Base-by-base conservation (phyloP, 2,329 filamentous ascomycete species). In the Tolypocladium sp. region DNA sequence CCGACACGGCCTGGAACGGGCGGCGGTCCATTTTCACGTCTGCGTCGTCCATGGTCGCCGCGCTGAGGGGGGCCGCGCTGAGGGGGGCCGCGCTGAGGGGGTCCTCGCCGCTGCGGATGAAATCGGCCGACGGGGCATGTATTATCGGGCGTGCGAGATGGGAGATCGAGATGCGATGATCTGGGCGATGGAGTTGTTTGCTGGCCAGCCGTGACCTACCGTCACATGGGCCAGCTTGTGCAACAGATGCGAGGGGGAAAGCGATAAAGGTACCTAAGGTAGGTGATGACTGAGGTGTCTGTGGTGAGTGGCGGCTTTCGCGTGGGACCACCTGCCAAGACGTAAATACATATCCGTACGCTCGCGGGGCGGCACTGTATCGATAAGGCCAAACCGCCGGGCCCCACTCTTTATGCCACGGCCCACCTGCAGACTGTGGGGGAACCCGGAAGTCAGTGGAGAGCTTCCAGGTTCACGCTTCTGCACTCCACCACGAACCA, bases 1-100 rank as follows among this genome's bases (percentile, higher is more conserved):
- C 69, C 17, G 65, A 63, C 57, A 71, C 60, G 38, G 64, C 66
- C 58, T 65, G 61, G 58, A 68, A 68, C 42, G 54, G 51, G 13
- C 61, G 55, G 20, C 49, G 25, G 37, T 56, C 54, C 40, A 27
- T 15, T 20, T 55, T 51, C 30, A 38, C 30, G 52, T n/a, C 57
- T 38, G 49, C 52, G n/a, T 30, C 54, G 38, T 63, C 62, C 63
- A 65, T 65, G 57, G 56, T 58, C 56, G 59, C 55, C 41, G 56
- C 57, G 41, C 27, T 55, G 51, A 56, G 58, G 53, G 54, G 41
- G 56, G 41, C 9, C 41, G 41, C n/a, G 10, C 41, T 44, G 41
- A 55, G 30, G 52, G 41, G 41, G 56, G 41, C 9, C 41, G 41
- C n/a, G 10, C 41, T 44, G 41, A 55, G 30, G 52, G 42, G 22